phyloP scores from a whole-genome alignment of 1,139 yeast genomes.

The Insectozyma bohioensis region DNA sequence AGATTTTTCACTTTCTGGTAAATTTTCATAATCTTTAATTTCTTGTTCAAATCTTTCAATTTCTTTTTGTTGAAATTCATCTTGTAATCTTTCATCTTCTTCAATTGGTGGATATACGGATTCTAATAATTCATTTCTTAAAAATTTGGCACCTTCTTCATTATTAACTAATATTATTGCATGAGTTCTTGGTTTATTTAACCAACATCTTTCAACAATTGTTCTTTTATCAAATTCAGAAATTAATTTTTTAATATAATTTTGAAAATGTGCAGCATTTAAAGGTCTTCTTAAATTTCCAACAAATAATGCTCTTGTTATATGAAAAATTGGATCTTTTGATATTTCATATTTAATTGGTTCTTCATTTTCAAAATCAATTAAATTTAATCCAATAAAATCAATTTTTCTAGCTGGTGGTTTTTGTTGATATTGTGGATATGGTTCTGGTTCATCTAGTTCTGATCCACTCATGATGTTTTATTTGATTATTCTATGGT shows the following conservation, averaged over 20 bases:
- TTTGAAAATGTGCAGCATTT: constrained; percentile 38
- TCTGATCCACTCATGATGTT: constrained; percentile 9
- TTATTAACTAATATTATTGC: constrained; percentile 40
- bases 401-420: constrained; percentile 19
- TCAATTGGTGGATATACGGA: constrained; percentile 29
- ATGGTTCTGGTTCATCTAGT: constrained; percentile 15
- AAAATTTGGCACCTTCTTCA: constrained; percentile 37
- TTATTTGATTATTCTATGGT: neutral
- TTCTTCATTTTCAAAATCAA: constrained; percentile 15
- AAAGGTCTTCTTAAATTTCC: constrained; percentile 43
- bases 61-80: constrained; percentile 24
- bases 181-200: constrained; percentile 41
- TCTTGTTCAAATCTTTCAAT: constrained; percentile 23
- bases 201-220: constrained; percentile 47
- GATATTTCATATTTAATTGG: constrained; percentile 34
- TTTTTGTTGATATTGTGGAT: constrained; percentile 12
- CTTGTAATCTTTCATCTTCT: constrained; percentile 22
- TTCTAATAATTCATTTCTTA: constrained; percentile 35
- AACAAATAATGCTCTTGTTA: constrained; percentile 43
- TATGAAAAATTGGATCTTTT: constrained; percentile 30
- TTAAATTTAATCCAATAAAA: constrained; percentile 26
- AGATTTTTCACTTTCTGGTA: constrained; percentile 13
- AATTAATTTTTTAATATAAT: constrained; percentile 29
- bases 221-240: too few species aligned
- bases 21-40: constrained; percentile 18